Base-by-base conservation (phyloP, 495 filamentous ascomycete species). In the Aspergillus hancockii region DNA sequence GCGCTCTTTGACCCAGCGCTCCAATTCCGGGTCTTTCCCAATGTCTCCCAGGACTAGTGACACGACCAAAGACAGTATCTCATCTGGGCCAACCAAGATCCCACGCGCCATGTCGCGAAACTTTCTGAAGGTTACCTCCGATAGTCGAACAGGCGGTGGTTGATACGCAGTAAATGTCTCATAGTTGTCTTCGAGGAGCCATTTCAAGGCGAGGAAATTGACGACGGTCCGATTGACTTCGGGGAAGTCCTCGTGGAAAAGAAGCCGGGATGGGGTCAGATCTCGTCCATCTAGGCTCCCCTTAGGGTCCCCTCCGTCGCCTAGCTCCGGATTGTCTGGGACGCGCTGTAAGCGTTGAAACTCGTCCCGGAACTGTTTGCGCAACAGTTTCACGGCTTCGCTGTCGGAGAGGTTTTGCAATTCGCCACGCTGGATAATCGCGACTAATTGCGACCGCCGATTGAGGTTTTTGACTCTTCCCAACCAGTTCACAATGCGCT, bases 221-320 rank as follows among this genome's bases (percentile, higher is more conserved):
- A 68, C 58, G 7, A 76, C 60, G 1, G 73, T 76, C 21, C 73
- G 73, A 47, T 76, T 75, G n/a, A 75, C 63, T 54, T 76, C 73
- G 30, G 65, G 56, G 40, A 66, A 71, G 25, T 75, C 62, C 8
- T 58, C 1, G 1, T 61, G 62, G 18, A 58, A 75, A 5, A 75
- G 56, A 1, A 67, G 57, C 12, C 52, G 32, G 1, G 70, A 73
- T 13, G 72, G 72, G 13, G 72, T 62, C 8, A 41, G 13, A 3
- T n/a, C 30, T 43, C 14, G 12, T 8, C 25, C 21, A 21, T 28
- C 52, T 28, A 41, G 8, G 2, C 0, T 38, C 10, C 34, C 52
- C 9, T 47, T 47, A 1, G 16, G 18, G 3, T 4, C 5, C 3
- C 13, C n/a, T 10, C 41, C 43, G 10, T 47, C 19, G 10, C 43